Percentiles rank a stretch among this genome's conserved stretches.
Conservation (phyloP, 179 eudicot genomes). For the Drosera spatulata region DNA sequence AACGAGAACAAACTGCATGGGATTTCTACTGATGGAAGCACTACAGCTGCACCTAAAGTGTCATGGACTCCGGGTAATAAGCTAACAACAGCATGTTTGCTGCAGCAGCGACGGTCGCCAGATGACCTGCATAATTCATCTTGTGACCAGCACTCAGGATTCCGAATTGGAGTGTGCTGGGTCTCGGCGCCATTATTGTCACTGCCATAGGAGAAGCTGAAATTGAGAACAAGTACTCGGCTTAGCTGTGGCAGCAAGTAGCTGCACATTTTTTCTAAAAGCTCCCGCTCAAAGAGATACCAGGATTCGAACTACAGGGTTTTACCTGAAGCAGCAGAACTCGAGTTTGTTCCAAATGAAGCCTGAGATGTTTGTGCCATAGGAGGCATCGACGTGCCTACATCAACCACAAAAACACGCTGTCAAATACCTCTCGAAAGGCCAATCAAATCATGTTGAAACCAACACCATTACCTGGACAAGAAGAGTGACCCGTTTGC, state of each 20-base stretch:
- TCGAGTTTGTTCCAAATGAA: constrained; percentile 28
- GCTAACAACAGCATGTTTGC: constrained; percentile 6
- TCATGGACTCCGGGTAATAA: background rate
- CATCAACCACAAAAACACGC: background rate
- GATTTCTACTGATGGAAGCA: background rate
- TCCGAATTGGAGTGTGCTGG: constrained; percentile 32
- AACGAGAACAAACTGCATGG: background rate
- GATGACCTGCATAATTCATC: constrained; percentile 13
- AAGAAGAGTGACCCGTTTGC: constrained; percentile 32
- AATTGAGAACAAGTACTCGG: too few species aligned
- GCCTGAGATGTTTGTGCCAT: constrained; percentile 39
- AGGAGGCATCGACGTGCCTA: constrained; percentile 26
- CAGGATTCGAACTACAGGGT: constrained; percentile 12
- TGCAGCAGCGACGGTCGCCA: constrained; percentile 14
- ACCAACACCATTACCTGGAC: constrained; percentile 35
- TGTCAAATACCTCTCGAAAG: background rate
- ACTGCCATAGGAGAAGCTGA: constrained; percentile 6
- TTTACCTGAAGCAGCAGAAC: constrained; percentile 31
- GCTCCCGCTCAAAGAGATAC: too few species aligned
- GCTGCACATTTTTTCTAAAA: too few species aligned
- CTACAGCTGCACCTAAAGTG: background rate
- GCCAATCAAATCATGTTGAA: too few species aligned
- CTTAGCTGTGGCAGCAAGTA: too few species aligned
- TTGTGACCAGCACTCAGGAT: constrained; percentile 26
- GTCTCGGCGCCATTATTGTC: constrained; percentile 33